Percentiles rank a stretch among this genome's conserved stretches.
Conservation (phyloP, 2,329 filamentous ascomycete genomes). For the Mollisiaceae sp. region DNA sequence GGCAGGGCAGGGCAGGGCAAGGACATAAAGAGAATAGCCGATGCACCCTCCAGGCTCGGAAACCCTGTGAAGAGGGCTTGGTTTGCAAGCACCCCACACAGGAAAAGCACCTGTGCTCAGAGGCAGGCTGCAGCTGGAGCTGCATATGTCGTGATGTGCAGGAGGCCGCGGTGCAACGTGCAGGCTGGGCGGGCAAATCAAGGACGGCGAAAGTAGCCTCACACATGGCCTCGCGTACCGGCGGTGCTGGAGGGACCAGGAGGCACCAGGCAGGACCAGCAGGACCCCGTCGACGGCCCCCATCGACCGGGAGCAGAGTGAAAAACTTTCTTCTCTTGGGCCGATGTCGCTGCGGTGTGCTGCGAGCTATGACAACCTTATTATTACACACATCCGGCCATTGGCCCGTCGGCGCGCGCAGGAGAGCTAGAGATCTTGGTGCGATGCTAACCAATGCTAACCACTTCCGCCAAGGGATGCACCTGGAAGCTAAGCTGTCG, state of each 20-base stretch:
- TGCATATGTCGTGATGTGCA: constrained; percentile 36
- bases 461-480: constrained; percentile 16
- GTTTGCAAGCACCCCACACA: constrained; percentile 30
- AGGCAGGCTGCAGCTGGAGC: constrained; percentile 30
- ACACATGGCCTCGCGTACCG: constrained; percentile 6
- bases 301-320: background rate
- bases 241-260: background rate
- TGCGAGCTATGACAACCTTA: constrained; percentile 25
- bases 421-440: constrained; percentile 10
- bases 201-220: constrained; percentile 27
- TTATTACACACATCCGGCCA: constrained; percentile 12
- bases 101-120: constrained; percentile 14
- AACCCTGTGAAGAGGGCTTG: constrained; percentile 5
- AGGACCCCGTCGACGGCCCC: too few species aligned
- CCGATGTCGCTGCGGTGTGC: constrained; percentile 29
- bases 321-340: constrained; percentile 23
- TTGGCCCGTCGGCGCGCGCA: background rate
- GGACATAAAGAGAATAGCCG: constrained; percentile 11
- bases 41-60: constrained; percentile 16
- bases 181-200: constrained; percentile 25
- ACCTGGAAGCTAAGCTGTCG: constrained; percentile 13
- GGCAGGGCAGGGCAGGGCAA: too few species aligned
- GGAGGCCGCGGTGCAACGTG: constrained; percentile 24
- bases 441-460: constrained; percentile 6
- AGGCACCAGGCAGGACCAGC: background rate